phyloP scores from a whole-genome alignment of 305 asterid species.

The Plantago coronopus region DNA sequence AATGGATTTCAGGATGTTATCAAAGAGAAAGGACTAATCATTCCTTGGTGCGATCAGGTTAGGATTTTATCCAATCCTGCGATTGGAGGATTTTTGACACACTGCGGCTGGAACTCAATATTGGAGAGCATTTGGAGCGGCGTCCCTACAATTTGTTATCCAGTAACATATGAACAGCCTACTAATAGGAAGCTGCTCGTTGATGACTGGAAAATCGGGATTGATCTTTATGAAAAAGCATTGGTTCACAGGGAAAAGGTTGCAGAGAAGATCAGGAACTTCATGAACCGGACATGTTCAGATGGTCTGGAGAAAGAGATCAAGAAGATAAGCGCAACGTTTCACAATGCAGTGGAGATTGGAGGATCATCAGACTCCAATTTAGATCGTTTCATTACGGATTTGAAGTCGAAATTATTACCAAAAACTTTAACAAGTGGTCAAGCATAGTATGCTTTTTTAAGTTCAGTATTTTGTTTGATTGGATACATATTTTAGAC shows the following conservation, averaged over 20 bases:
- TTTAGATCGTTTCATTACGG: conserved; percentile 32
- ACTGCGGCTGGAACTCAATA: conserved; percentile 60
- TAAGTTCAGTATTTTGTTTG: no score
- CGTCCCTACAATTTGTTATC: conserved; percentile 45
- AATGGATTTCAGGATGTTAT: conserved; percentile 28
- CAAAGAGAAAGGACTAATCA: conserved; percentile 25
- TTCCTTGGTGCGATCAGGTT: conserved; percentile 56
- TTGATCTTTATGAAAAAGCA: conserved; percentile 35
- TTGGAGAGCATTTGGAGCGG: conserved; percentile 58
- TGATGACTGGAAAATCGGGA: conserved; percentile 53
- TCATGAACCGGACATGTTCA: conserved; percentile 32
- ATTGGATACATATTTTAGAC: no score
- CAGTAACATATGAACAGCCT: conserved; percentile 47
- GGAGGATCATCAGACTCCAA: conserved; percentile 37
- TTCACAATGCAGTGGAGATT: conserved; percentile 33
- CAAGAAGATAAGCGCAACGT: conserved; percentile 24
- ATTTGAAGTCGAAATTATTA: conserved; percentile 24
- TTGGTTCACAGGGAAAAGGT: conserved; percentile 33
- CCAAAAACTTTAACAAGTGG: no score
- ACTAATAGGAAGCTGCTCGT: conserved; percentile 52
- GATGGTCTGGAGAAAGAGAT: conserved; percentile 30
- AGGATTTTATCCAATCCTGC: conserved; percentile 36
- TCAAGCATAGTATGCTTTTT: no score
- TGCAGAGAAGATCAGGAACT: conserved; percentile 29
- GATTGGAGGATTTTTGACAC: conserved; percentile 53